A percentile compares a stretch with the other conserved stretches of the same genome.
Evolutionary conservation across 805 yeast species (phyloP).

Genomic region (Jamesozyma hellenica): DNA sequence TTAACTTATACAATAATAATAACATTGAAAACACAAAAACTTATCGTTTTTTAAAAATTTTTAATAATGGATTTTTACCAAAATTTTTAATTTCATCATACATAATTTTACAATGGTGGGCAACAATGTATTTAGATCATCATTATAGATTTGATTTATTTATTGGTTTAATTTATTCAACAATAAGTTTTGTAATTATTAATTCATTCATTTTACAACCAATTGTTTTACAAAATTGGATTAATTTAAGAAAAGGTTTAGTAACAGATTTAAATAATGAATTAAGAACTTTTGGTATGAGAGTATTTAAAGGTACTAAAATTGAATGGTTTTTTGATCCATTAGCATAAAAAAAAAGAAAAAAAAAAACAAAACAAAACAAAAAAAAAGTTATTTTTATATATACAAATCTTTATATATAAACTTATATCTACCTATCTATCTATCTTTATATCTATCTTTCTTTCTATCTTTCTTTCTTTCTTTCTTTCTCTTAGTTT

Average conservation of each 20-base stretch:
- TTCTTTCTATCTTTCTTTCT: too few species aligned
- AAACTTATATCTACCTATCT: too few species aligned
- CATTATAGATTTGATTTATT: conserved; percentile 59
- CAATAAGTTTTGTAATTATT: conserved; percentile 35
- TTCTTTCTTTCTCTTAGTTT: too few species aligned
- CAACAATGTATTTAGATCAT: conserved; percentile 62
- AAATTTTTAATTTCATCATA: conserved; percentile 33
- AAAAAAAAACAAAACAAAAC: too few species aligned
- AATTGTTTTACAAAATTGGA: conserved; percentile 25
- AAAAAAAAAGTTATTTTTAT: too few species aligned
- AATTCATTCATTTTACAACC: conserved; percentile 32
- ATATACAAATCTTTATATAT: too few species aligned
- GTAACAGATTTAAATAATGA: conserved; percentile 31
- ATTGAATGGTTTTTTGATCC: conserved; percentile 49
- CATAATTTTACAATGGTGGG: conserved; percentile 60
- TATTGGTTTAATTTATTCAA: conserved; percentile 45
- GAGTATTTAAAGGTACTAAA: conserved; percentile 42
- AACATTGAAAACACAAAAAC: conserved; percentile 5
- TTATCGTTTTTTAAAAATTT: conserved; percentile 19
- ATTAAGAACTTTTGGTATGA: conserved; percentile 53
- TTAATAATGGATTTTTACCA: conserved; percentile 22
- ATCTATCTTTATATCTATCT: too few species aligned
- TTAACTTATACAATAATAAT: conserved; percentile 13
- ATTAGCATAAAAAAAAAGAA: conserved; percentile 27
- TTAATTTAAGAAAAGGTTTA: conserved; percentile 29